These are phyloP conservation scores for Aspergillus ochraceoroseus DNA, from an alignment of 2,329 filamentous ascomycete species.

Conservation along the genomic window DNA sequence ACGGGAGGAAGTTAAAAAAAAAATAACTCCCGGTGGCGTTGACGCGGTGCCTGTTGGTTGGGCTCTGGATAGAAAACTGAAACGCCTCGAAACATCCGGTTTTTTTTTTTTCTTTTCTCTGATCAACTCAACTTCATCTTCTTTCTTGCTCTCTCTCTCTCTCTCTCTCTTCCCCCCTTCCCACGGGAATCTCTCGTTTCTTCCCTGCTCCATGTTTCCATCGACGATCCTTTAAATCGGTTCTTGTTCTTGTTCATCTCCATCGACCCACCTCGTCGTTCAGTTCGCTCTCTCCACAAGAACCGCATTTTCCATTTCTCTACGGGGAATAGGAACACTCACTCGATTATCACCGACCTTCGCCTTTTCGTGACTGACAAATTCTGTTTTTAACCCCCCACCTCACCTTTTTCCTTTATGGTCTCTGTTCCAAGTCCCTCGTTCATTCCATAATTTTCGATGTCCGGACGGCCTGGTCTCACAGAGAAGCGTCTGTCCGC, in stretches of 20 bases:
- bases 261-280: conserved; percentile 10
- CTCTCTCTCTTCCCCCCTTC: not conserved
- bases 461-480: conserved; percentile 36
- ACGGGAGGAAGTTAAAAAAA: too few species aligned
- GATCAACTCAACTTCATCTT: not conserved
- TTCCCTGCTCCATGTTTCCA: not conserved
- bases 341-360: conserved; percentile 4
- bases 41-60: not conserved
- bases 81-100: conserved; percentile 1
- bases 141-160: not conserved
- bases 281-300: conserved; percentile 9
- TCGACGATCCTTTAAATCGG: conserved; percentile 2
- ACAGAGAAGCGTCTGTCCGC: conserved; percentile 42
- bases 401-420: conserved; percentile 6
- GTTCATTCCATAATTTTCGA: conserved; percentile 15
- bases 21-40: not conserved
- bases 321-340: not conserved
- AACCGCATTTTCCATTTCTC: conserved; percentile 3
- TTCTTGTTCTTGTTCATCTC: conserved; percentile 1
- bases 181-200: not conserved
- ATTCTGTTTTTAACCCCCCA: conserved; percentile 2
- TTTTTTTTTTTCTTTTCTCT: not conserved
- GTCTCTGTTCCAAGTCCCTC: conserved; percentile 9
- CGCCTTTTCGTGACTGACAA: conserved; percentile 4
- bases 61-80: not conserved